Evolutionary conservation across 129 eudicot species (phyloP), one percentile per base, ranked within the genome.

Genomic region (Arctium lappa): DNA sequence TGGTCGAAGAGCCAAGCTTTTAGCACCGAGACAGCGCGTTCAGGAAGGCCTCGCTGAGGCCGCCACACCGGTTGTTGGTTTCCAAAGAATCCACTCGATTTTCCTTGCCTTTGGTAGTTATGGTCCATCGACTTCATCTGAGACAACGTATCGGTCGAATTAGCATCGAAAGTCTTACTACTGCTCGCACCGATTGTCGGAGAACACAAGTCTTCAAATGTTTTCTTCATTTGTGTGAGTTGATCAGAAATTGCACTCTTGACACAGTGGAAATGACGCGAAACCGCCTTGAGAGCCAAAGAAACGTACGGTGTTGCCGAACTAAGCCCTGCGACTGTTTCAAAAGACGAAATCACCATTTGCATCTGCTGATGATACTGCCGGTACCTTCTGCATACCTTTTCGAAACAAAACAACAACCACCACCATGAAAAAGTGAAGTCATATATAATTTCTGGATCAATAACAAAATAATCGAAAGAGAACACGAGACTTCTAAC

Each of bases 11-110:
- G 86, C 98, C 98, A 94, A 70, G 97, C 94, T 46, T 97, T 80
- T 30, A 94, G 89, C 81, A 94, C 83, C 3, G 97, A 87, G 30
- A 94, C 98, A 1, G 98, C 97, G 6, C 93, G 96, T 84, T 94
- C 98, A 4, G 98, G 98, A 15, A 94, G 90, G 76, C 98, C 98
- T 69, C 98, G 71, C 68, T 94, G 98, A 76, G 98, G 98, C 79
- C 98, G 81, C 98, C 98, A 95, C 12, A 92, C 86, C 48, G 91
- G 92, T 50, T 75, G 92, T 85, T 89, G 97, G 84, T 84, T 75
- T 66, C 90, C 94, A 34, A 86, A 87, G 46, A 84, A 62, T 5
- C 82, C 88, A 75, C 84, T 65, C 22, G 90, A 48, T 76, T 87
- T 89, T 5, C 80, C 80, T 7, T 87, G 86, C 75, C 88, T 84